phyloP scores from a whole-genome alignment of 2,329 filamentous ascomycete genomes.

The Allantophomopsis cytisporea region DNA sequence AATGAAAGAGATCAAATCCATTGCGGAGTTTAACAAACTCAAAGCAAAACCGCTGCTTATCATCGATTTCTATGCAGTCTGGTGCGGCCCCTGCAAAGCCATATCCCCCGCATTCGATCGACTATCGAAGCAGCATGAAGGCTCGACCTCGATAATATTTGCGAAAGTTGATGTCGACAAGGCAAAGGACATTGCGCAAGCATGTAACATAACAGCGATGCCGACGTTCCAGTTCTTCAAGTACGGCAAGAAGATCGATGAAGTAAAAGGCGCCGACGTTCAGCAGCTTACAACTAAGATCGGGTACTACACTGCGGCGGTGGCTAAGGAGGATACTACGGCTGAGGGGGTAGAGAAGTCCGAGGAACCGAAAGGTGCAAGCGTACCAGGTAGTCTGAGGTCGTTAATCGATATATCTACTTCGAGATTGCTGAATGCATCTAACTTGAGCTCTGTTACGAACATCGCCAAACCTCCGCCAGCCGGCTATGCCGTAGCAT shows the following conservation, averaged over 20 bases:
- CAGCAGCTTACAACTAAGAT: slow-evolving; percentile 45
- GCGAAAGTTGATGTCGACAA: slow-evolving; percentile 81
- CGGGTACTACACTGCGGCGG: slow-evolving; percentile 11
- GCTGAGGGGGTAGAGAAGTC: slow-evolving; percentile 3
- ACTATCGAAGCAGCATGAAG: too few species aligned
- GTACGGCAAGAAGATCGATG: slow-evolving; percentile 56
- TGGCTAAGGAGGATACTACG: neutral
- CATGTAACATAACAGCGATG: slow-evolving; percentile 72
- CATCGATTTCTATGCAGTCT: too few species aligned
- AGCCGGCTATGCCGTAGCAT: too few species aligned
- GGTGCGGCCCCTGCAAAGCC: too few species aligned
- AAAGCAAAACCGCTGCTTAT: too few species aligned
- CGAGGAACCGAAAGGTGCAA: neutral
- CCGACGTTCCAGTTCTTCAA: slow-evolving; percentile 90
- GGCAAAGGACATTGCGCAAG: slow-evolving; percentile 61
- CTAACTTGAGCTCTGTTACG: slow-evolving; percentile 10
- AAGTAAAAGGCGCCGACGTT: slow-evolving; percentile 70
- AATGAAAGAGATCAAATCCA: too few species aligned
- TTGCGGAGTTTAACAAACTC: too few species aligned
- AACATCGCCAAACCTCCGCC: slow-evolving; percentile 3
- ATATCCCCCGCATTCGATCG: too few species aligned
- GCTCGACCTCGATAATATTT: slow-evolving; percentile 64
- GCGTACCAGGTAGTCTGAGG: slow-evolving; percentile 9
- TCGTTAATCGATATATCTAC: slow-evolving; percentile 11
- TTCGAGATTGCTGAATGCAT: slow-evolving; percentile 9